Evolutionary conservation across 2,329 filamentous ascomycete genomes (phyloP), one percentile per base, ranked within the genome.

Genomic region (Claviceps capensis): DNA sequence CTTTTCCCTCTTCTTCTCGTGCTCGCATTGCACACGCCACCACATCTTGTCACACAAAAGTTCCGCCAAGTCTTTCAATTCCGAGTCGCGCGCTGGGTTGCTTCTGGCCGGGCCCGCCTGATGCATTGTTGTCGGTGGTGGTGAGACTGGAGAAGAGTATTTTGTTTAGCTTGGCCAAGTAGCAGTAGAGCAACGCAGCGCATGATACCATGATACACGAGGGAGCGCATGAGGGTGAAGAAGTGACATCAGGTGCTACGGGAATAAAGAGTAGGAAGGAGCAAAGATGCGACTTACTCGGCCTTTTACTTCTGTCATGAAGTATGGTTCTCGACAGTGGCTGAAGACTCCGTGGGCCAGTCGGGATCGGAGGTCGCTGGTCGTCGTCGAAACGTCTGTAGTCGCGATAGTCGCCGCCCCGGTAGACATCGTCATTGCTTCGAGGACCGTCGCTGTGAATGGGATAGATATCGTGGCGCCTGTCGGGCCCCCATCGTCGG

Each of bases 11-110:
- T 54, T 58, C 4, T 55, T 55, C 17, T 58, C 56, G 3, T 51
- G 45, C 6, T 57, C 54, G 45, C 56, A 53, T 17, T 58, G 53
- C 38, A 55, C 55, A 16, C 51, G 59, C 49, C 55, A 58, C 45
- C 50, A 49, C 4, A 58, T 52, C 45, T 58, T 58, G 7, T 65
- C 57, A 22, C 55, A 58, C 6, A 64, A n/a, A 2, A 59, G 37
- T 13, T 62, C 58, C 16, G 57, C 52, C 2, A 63, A 13, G 2
- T 13, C 26, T 42, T 49, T 59, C 41, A 55, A 49, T 3, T 56
- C 50, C 16, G 26, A 11, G 11, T 51, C 50, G 8, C n/a, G 19
- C 19, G 36, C 22, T 16, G 30, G 30, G 30, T 40, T 19, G 9
- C 19, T n/a, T 49, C 26, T 45, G 47, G 22, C 42, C 40, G 48